Percentiles rank a stretch among this genome's conserved stretches.
Conservation (phyloP, 345 rosid species). For the Eucalyptus microcorys region DNA sequence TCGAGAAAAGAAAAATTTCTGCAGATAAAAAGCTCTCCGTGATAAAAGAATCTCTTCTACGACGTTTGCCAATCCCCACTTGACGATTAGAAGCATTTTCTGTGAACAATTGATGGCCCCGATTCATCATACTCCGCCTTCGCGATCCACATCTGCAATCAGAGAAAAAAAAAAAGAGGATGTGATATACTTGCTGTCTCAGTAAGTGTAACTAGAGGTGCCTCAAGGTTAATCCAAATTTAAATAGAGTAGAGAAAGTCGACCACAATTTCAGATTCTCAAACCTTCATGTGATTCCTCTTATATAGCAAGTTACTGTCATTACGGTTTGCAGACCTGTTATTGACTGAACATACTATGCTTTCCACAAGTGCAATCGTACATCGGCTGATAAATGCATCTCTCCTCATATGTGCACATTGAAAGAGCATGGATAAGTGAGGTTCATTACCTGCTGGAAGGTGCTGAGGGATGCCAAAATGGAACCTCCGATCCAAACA, state of each 20-base stretch:
- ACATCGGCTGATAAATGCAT: neutral
- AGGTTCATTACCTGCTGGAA: slow-evolving; percentile 44
- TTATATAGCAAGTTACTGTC: neutral
- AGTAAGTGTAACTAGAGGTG: neutral
- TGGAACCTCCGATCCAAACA: slow-evolving; percentile 57
- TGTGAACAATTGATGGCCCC: neutral
- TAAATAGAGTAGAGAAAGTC: neutral
- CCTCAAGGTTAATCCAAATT: neutral
- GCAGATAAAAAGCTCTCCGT: neutral
- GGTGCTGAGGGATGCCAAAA: slow-evolving; percentile 46
- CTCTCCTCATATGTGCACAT: neutral
- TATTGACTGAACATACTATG: neutral
- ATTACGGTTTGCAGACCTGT: neutral
- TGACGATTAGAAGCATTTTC: neutral
- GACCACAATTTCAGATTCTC: neutral
- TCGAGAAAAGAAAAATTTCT: neutral
- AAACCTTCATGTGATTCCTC: neutral
- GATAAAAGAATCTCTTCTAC: neutral
- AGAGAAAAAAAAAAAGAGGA: neutral
- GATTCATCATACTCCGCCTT: neutral
- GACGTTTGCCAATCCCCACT: neutral
- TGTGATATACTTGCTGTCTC: neutral
- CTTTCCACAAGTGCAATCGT: neutral
- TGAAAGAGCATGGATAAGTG: neutral
- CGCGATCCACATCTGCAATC: neutral